Evolutionary conservation across 768 basidiomycete genomes (phyloP), one percentile per base, ranked within the genome.

Genomic region (Suillus cothurnatus): DNA sequence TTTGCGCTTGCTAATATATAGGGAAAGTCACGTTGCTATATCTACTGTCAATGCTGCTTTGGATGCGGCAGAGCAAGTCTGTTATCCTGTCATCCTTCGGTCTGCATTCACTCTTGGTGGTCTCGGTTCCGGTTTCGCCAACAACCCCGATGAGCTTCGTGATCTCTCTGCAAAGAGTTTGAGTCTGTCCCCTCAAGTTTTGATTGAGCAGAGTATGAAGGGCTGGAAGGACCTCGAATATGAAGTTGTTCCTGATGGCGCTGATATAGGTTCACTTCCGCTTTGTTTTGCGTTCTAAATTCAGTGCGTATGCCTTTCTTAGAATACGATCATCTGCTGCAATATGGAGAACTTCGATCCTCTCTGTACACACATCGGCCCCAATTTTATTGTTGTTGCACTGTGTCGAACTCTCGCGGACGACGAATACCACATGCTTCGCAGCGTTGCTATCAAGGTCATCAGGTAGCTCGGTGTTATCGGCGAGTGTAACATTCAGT

Each of bases 331-430:
- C 78, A 98, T 98, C 71, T 98, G 96, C 81, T 99, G 97, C 80
- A 96, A 96, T 79, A 97, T 97, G 94, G 94, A 98, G 81, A 99
- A 99, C 81, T 99, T 99, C 70, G 97, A 99, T 74, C 97, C 97
- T 43, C 91, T 99, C 66, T 97, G 97, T 68, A 99, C 94, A 28
- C 97, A 99, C 77, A 99, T 97, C n/a, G 97, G 97, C 70, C n/a
- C n/a, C n/a, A 97, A 99, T 77, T 99, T 97, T 15, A 99, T 99
- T 74, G 97, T 99, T 73, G 95, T 99, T 50, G 97, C 97, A 4
- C 97, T 97, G 1, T 98, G 96, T 4, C 97, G 99, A 78, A 99
- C 97, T 0, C 81, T 99, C 23, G 93, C 96, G 36, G 97, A 99
- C 71, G 93, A 95, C 74, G 95, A 98, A 74, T 99, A 99, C 79